Conservation (phyloP, 768 basidiomycete genomes). For the Naematelia aurantialba region DNA sequence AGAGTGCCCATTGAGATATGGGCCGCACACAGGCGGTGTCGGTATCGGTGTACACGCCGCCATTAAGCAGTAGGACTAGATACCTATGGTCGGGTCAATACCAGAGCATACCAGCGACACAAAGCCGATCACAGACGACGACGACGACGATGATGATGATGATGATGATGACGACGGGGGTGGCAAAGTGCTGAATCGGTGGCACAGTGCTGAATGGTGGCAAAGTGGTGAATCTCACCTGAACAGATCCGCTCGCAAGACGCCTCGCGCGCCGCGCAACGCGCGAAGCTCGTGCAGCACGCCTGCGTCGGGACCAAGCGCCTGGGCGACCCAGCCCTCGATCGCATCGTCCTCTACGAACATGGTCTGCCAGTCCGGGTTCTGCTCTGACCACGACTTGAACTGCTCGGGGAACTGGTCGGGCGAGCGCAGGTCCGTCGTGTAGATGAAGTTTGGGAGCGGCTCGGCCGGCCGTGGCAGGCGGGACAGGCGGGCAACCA, state of each 20-base stretch:
- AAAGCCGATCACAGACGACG: too few species aligned
- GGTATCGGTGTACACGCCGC: slow-evolving; percentile 40
- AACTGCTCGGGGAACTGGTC: slow-evolving; percentile 27
- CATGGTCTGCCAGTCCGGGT: slow-evolving; percentile 17
- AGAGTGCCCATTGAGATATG: slow-evolving; percentile 24
- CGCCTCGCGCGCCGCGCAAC: slow-evolving; percentile 15
- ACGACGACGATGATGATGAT: too few species aligned
- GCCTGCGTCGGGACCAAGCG: slow-evolving; percentile 1
- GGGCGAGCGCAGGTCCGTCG: slow-evolving; percentile 17
- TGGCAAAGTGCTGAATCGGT: too few species aligned
- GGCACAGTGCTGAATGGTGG: too few species aligned
- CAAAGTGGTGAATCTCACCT: slow-evolving; percentile 8
- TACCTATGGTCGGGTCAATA: too few species aligned
- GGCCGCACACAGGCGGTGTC: slow-evolving; percentile 33
- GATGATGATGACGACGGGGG: too few species aligned
- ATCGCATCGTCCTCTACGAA: slow-evolving; percentile 24
- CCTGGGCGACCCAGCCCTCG: slow-evolving; percentile 18
- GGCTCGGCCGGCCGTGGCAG: slow-evolving; percentile 4
- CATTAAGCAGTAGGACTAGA: slow-evolving; percentile 31
- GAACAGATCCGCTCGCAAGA: slow-evolving; percentile 21
- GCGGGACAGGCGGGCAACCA: slow-evolving; percentile 6
- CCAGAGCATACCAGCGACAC: too few species aligned
- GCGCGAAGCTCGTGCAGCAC: slow-evolving; percentile 18
- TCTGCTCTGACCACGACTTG: slow-evolving; percentile 19
- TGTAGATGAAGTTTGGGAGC: slow-evolving; percentile 27